Evolutionary conservation across 306 rosid species (phyloP), one percentile per base, ranked within the genome.

Genomic region (Mucuna pruriens): DNA sequence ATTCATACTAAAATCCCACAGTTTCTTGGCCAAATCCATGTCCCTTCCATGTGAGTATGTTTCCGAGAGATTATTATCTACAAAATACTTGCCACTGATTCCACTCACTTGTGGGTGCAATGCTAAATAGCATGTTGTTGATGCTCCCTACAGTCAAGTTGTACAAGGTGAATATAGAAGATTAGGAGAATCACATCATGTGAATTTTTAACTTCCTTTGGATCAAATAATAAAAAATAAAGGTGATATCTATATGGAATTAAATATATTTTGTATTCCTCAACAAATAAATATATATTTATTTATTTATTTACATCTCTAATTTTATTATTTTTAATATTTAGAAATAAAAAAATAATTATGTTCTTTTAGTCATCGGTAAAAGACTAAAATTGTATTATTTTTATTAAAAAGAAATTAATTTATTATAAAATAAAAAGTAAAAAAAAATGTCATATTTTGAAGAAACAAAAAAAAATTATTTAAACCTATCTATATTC

Each of bases 51-150:
- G 84, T 0, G 84, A 13, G 72, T 52, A 82, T 82, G 94, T 74
- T 84, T 91, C 62, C 39, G 89, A 65, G 38, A 88, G 1, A 81
- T 88, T 87, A 78, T 83, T 77, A 64, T 92, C 89, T 0, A 34
- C 52, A 78, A 95, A 92, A 79, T 85, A 95, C 69, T 88, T 82
- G 3, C 97, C 92, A 60, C 87, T 89, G 52, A 91, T 71, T 74
- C 92, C 98, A 71, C 76, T 79, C 70, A 84, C 91, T 74, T 91
- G 84, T 19, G 93, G 95, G 55, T 95, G 85, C 84, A 95, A 69
- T 55, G 98, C 97, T 58, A 85, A 88, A 76, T 95, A 92, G 82
- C 97, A 92, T 11, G 92, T 89, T 82, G 98, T 95, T 57, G 97
- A 95, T 62, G 97, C 95, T 77, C 97, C 97, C 97, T 95, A 34